These are phyloP conservation scores for Nemophila menziesii DNA, from an alignment of 257 asterid genomes.

Conservation along the genomic window DNA sequence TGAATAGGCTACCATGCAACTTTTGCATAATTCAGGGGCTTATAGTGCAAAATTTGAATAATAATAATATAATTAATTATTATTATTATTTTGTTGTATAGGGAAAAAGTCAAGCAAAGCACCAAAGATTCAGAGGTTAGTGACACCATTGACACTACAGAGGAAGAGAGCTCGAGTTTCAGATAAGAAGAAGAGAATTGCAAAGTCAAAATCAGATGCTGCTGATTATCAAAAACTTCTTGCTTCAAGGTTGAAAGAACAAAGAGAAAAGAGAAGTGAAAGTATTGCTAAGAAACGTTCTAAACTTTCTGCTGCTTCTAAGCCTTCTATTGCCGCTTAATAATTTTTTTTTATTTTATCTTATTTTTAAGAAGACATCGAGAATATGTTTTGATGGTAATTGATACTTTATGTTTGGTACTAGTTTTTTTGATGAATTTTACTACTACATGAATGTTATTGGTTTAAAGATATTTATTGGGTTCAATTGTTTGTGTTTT, in stretches of 20 bases:
- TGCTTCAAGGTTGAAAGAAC: conserved; percentile 62
- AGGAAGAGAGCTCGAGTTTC: conserved; percentile 71
- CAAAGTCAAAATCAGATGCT: conserved; percentile 69
- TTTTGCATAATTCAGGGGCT: too few relatives aligned
- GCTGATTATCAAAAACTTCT: conserved; percentile 70
- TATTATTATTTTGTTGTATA: conserved; percentile 8
- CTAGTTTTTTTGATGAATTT: not conserved
- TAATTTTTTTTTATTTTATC: not conserved
- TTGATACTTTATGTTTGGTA: conserved; percentile 5
- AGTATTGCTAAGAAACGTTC: conserved; percentile 72
- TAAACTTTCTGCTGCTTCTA: conserved; percentile 47
- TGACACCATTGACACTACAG: conserved; percentile 63
- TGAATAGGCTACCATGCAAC: too few relatives aligned
- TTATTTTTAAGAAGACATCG: not conserved
- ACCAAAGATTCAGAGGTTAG: conserved; percentile 71
- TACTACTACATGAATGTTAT: not conserved
- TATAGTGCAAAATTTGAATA: too few relatives aligned
- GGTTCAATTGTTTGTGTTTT: not conserved
- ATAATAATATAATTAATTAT: too few relatives aligned
- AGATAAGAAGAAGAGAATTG: conserved; percentile 60
- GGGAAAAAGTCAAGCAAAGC: conserved; percentile 69
- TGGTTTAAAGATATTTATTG: not conserved
- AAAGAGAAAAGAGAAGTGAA: conserved; percentile 61
- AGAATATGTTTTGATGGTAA: conserved; percentile 9
- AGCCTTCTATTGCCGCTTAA: conserved; percentile 36